Percentiles rank a stretch among this genome's conserved stretches.
phyloP scores from a whole-genome alignment of 345 rosid genomes.

The Citropsis articulata region DNA sequence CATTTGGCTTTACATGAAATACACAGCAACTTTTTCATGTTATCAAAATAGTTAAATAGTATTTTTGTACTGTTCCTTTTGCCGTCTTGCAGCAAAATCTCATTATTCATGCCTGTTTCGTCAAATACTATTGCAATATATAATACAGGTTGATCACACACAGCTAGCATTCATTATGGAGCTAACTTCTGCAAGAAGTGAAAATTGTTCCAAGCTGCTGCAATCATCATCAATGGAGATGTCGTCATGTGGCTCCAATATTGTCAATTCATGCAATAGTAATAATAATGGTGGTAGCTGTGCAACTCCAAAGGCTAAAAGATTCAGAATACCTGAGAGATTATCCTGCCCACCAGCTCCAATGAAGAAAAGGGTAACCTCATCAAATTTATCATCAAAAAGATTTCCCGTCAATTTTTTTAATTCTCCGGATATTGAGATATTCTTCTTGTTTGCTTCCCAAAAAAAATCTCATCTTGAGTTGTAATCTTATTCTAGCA shows the following conservation, averaged over 20 bases:
- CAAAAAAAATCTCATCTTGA: constrained; percentile 8
- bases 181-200: constrained; percentile 2
- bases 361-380: constrained; percentile 31
- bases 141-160: neutral
- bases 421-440: constrained; percentile 35
- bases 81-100: constrained; percentile 14
- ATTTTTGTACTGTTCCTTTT: constrained; percentile 31
- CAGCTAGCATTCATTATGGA: neutral
- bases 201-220: neutral
- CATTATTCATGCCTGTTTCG: neutral
- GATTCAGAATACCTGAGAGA: constrained; percentile 27
- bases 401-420: constrained; percentile 24
- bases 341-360: constrained; percentile 40
- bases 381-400: constrained; percentile 9
- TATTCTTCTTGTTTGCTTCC: constrained; percentile 37
- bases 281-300: neutral
- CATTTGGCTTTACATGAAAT: constrained; percentile 30
- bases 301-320: constrained; percentile 30
- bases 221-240: neutral
- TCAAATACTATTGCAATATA: too few species aligned
- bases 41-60: constrained; percentile 18
- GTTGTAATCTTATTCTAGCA: neutral
- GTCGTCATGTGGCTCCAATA: neutral
- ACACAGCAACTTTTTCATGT: constrained; percentile 18
- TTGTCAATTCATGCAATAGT: neutral